Evolutionary conservation across 257 asterid species (phyloP).

Genomic region (Nicotiana obtusifolia): DNA sequence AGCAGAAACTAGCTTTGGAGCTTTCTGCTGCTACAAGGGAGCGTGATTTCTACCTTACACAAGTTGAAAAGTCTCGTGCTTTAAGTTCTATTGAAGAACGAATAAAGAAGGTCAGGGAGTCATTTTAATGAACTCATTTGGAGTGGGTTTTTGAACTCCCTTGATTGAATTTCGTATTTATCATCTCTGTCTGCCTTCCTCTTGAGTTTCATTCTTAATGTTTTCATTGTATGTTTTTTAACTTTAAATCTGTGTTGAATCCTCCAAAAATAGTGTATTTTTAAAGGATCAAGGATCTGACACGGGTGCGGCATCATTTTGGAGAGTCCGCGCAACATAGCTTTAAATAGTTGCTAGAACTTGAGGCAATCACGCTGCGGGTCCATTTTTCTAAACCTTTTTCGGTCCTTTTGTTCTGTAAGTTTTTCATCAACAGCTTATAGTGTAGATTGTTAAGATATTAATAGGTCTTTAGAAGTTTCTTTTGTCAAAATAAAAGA

Average conservation of each 20-base stretch:
- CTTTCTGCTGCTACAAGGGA: constrained; percentile 77
- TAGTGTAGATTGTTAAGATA: background rate
- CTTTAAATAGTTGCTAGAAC: background rate
- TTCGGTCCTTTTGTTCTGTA: background rate
- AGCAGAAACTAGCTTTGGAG: constrained; percentile 72
- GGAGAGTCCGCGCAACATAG: too few species aligned
- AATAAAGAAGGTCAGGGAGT: constrained; percentile 53
- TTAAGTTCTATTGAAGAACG: constrained; percentile 59
- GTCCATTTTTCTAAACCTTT: background rate
- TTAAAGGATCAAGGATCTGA: too few species aligned
- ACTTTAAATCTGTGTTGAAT: too few species aligned
- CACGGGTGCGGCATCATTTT: too few species aligned
- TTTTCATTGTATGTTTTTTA: background rate
- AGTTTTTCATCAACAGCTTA: background rate
- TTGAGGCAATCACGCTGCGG: background rate
- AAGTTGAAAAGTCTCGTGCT: constrained; percentile 73
- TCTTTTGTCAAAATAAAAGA: background rate
- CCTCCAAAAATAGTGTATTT: too few species aligned
- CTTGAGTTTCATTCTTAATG: background rate
- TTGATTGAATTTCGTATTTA: background rate
- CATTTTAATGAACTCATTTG: background rate
- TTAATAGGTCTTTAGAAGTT: background rate
- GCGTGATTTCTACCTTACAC: constrained; percentile 73
- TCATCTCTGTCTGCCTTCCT: background rate
- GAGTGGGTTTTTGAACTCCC: background rate